Evolutionary conservation across 2,329 filamentous ascomycete genomes (phyloP).

Genomic region (Cyphellophora europaea): DNA sequence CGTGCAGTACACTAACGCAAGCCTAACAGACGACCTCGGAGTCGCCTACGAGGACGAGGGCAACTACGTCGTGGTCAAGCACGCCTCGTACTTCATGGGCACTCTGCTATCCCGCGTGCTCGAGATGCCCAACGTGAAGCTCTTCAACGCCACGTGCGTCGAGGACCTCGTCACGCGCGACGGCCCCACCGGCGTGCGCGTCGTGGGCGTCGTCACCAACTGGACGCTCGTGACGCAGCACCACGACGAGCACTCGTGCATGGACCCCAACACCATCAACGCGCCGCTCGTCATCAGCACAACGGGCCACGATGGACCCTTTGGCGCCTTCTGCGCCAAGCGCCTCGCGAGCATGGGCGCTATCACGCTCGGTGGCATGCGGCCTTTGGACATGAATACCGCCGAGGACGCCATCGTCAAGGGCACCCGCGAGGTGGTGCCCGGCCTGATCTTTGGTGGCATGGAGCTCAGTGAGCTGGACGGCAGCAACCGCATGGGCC

Average conservation of each 20-base stretch:
- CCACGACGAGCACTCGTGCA: conserved; percentile 84
- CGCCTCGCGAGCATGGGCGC: conserved; percentile 80
- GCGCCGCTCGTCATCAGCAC: conserved; percentile 81
- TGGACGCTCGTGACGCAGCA: conserved; percentile 88
- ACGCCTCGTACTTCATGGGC: conserved; percentile 84
- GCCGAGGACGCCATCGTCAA: conserved; percentile 94
- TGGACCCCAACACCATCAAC: conserved; percentile 94
- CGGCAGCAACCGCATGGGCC: conserved; percentile 83
- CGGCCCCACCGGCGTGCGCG: conserved; percentile 48
- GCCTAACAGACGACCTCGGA: conserved; percentile 54
- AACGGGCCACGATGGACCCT: conserved; percentile 83
- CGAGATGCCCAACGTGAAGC: conserved; percentile 80
- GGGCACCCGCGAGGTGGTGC: conserved; percentile 76
- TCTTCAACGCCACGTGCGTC: conserved; percentile 89
- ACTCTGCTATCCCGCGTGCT: conserved; percentile 79
- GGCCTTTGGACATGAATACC: conserved; percentile 82
- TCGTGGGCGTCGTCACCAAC: conserved; percentile 88
- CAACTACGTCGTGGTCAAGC: conserved; percentile 85
- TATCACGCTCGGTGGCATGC: conserved; percentile 81
- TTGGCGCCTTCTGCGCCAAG: conserved; percentile 87
- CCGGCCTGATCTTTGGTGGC: conserved; percentile 82
- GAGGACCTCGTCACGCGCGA: conserved; percentile 86
- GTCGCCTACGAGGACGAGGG: conserved; percentile 84
- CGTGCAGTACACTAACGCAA: not conserved
- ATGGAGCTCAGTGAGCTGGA: conserved; percentile 92